These are phyloP conservation scores for Tinospora cordifolia DNA, from an alignment of 164 flowering plant species.

Conservation along the genomic window DNA sequence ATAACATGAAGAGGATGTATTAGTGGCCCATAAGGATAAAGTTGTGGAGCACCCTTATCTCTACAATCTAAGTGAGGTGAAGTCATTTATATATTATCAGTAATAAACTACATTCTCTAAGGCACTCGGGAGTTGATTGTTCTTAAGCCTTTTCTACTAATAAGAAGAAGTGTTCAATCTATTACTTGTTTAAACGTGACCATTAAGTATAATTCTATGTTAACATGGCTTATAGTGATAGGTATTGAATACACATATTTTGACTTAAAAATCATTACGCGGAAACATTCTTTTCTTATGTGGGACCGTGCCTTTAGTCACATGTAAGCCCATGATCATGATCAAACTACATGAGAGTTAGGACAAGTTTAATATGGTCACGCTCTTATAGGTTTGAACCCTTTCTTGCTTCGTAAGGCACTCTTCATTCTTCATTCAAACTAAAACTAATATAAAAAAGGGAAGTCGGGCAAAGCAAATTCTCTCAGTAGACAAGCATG, in stretches of 20 bases:
- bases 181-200: not conserved
- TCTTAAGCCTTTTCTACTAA: not conserved
- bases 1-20: too few species aligned
- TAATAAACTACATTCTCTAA: too few species aligned
- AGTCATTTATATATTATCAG: too few species aligned
- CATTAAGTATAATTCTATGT: not conserved
- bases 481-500: constrained; percentile 3
- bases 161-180: not conserved
- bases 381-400: not conserved
- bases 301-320: not conserved
- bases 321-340: not conserved
- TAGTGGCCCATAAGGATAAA: too few species aligned
- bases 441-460: not conserved
- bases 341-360: too few species aligned
- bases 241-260: too few species aligned
- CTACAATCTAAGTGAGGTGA: too few species aligned
- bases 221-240: not conserved
- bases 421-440: constrained; percentile 1
- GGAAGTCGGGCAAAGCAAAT: not conserved
- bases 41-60: too few species aligned
- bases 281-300: not conserved
- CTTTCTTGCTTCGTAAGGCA: not conserved
- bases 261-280: too few species aligned
- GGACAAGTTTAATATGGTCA: not conserved
- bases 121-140: too few species aligned